Percentiles rank a stretch among this genome's conserved stretches.
phyloP scores from a whole-genome alignment of 2,329 filamentous ascomycete genomes.

The Passalora sequoiae region DNA sequence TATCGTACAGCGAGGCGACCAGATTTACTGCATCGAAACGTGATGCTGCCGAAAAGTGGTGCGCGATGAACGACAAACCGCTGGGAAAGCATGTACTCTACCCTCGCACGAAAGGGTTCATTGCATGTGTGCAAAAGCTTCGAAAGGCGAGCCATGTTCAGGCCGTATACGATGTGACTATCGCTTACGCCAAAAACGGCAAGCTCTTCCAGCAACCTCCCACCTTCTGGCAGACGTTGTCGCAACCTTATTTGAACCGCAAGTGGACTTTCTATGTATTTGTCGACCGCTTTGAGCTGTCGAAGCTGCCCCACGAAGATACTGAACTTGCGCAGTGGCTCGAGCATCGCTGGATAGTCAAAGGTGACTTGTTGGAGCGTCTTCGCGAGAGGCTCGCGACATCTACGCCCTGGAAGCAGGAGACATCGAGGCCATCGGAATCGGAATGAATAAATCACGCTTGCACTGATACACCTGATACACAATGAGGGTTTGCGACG shows the following conservation, averaged over 20 bases:
- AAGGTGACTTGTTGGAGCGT: slow-evolving; percentile 33
- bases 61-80: slow-evolving; percentile 46
- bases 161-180: slow-evolving; percentile 38
- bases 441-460: neutral
- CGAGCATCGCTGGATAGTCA: slow-evolving; percentile 35
- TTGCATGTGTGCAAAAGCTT: slow-evolving; percentile 55
- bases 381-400: slow-evolving; percentile 18
- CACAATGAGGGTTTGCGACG: too few relatives aligned
- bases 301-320: slow-evolving; percentile 27
- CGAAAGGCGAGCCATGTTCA: slow-evolving; percentile 32
- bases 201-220: slow-evolving; percentile 32
- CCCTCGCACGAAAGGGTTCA: slow-evolving; percentile 57
- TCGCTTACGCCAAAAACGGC: slow-evolving; percentile 33
- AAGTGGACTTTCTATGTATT: slow-evolving; percentile 33
- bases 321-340: slow-evolving; percentile 34
- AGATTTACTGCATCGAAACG: slow-evolving; percentile 54
- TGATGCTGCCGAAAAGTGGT: slow-evolving; percentile 49
- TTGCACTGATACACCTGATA: too few relatives aligned
- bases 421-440: neutral
- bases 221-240: slow-evolving; percentile 31
- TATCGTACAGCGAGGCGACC: slow-evolving; percentile 61
- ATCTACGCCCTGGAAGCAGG: slow-evolving; percentile 14
- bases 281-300: slow-evolving; percentile 30
- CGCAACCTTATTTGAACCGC: slow-evolving; percentile 21
- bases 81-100: slow-evolving; percentile 56